A percentile compares a stretch with the other conserved stretches of the same genome.
Evolutionary conservation across 2,329 filamentous ascomycete species (phyloP).

Genomic region (Pseudogymnoascus sp.): DNA sequence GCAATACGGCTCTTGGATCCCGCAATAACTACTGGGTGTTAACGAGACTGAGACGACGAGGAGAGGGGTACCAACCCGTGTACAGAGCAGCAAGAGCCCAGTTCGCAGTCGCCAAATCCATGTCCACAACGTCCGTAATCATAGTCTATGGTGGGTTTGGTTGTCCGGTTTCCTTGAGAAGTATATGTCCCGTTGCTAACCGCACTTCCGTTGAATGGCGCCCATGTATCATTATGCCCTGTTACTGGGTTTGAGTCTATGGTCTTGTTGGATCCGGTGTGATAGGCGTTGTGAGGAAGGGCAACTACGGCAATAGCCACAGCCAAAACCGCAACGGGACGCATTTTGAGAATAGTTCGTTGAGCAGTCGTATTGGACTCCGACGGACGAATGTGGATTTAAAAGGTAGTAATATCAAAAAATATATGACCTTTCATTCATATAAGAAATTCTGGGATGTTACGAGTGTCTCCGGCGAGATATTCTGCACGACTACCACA

Average conservation of each 20-base stretch:
- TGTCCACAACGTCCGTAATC: slow-evolving; percentile 19
- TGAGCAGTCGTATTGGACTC: neutral
- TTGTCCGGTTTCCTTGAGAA: neutral
- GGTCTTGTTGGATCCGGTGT: neutral
- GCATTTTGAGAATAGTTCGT: neutral
- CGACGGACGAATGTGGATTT: neutral
- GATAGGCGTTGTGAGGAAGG: neutral
- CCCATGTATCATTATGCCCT: neutral
- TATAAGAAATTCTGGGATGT: neutral
- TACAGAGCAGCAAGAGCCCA: slow-evolving; percentile 22
- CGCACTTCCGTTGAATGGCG: neutral
- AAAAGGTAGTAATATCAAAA: neutral
- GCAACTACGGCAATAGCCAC: neutral
- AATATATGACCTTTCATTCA: neutral
- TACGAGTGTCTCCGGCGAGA: neutral
- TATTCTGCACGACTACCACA: neutral
- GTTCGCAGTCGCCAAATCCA: slow-evolving; percentile 21
- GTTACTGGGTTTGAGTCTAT: neutral
- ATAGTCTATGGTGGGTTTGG: neutral
- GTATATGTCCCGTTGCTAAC: neutral
- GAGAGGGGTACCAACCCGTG: neutral
- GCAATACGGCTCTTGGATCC: neutral
- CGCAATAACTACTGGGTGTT: neutral
- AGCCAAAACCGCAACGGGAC: neutral
- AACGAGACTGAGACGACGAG: neutral